These are phyloP conservation scores for Arthrobotrys musiformis DNA, from an alignment of 2,329 filamentous ascomycete species.

Conservation along the genomic window DNA sequence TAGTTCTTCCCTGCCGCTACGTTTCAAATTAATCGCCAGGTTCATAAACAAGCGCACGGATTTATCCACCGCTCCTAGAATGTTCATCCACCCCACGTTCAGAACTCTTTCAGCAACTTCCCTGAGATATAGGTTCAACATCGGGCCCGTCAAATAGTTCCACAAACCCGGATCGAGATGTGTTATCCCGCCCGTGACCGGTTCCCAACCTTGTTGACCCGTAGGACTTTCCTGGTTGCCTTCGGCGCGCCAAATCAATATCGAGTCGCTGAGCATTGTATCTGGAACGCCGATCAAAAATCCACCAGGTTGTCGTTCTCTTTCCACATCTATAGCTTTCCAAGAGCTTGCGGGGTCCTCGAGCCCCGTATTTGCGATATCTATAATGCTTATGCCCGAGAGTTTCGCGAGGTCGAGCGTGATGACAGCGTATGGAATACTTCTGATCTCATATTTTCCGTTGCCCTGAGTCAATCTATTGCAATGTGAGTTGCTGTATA, in stretches of 20 bases:
- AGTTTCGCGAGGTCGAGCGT: slow-evolving; percentile 7
- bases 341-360: background rate
- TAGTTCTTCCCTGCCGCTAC: background rate
- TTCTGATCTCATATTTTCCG: background rate
- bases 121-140: background rate
- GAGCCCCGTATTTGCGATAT: background rate
- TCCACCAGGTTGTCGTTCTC: background rate
- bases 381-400: slow-evolving; percentile 4
- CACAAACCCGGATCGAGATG: slow-evolving; percentile 15
- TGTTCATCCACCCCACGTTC: background rate
- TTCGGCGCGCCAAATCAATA: background rate
- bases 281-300: background rate
- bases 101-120: slow-evolving; percentile 21
- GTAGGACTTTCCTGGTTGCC: background rate
- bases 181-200: background rate
- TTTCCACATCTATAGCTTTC: background rate
- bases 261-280: background rate
- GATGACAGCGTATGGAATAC: background rate
- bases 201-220: slow-evolving; percentile 9
- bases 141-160: background rate
- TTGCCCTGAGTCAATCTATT: background rate
- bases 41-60: background rate
- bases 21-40: background rate
- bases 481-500: background rate
- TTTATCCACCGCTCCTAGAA: background rate